Base-by-base conservation (phyloP, 1,139 yeast genomes). In the Lipomyces yarrowii region DNA sequence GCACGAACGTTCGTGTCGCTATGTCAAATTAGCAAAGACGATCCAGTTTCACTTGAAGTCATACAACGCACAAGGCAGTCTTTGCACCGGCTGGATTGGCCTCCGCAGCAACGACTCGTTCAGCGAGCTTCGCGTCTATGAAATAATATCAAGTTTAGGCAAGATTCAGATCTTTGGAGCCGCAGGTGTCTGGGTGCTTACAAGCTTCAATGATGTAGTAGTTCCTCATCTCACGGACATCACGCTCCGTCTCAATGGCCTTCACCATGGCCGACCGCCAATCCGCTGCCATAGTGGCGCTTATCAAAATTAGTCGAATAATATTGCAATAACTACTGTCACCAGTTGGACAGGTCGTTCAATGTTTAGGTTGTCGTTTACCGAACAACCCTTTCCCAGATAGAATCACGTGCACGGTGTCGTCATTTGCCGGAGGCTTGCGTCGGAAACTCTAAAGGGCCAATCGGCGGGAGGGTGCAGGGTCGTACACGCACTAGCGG, bases 221-320 rank as follows among this genome's bases (percentile, higher is more conserved):
- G 18, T 58, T 23, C 60, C 62, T 67, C 61, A 70, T 69, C 56
- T 76, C 78, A 4, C 72, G 63, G 18, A 53, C 61, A 56, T 76
- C 78, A 18, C 78, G 71, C 56, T 72, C 71, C 30, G 26, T 18
- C n/a, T 60, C 62, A 39, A 64, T 37, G 37, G 58, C 57, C 1
- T 54, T 57, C 2, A 56, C 55, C 23, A 64, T 15, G 7, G 60
- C 10, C 23, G 33, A 15, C 13, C 56, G 54, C 67, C 67, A 64
- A 52, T 64, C 64, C 10, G 42, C 30, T 11, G 48, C 21, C 33
- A 32, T 52, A 15, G 5, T 32, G 55, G 42, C 15, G 42, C 42
- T 13, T 37, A 37, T 37, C 21, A 18, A 5, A 23, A 13, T 21
- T 26, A 42, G 23, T 15, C n/a, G 48, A 15, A n/a, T 42, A 42